Evolutionary conservation across 2,329 filamentous ascomycete genomes (phyloP), one percentile per base, ranked within the genome.

Genomic region (Aureobasidium mangrovei): DNA sequence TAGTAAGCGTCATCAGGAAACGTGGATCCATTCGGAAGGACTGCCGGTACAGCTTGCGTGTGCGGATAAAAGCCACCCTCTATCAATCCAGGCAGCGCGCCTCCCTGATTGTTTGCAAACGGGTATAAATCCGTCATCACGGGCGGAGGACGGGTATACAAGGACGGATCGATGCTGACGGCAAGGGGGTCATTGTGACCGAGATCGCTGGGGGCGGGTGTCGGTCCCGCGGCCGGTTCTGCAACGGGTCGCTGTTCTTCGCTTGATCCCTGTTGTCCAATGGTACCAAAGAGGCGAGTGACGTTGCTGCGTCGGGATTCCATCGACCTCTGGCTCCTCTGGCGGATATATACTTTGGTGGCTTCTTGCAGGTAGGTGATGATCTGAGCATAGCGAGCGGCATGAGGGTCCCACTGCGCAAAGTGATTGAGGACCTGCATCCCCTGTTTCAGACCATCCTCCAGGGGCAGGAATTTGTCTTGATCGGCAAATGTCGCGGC

Each of bases 371-470:
- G 51, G 4, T 63, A 60, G 28, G 60, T 57, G 6, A 60, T 58
- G 8, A 64, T 62, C 5, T 59, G 29, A 4, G 61, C 60, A 29
- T 66, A 65, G n/a, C 64, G 63, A n/a, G 58, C 53, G 2, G 64
- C 64, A 38, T 64, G 63, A 9, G 63, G 60, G 39, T 66, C 64
- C 31, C 57, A 55, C 9, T 54, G 55, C 8, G 61, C 61, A 52
- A 66, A 66, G 39, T 63, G 60, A 28, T 63, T 59, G 28, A 66
- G 54, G 10, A 62, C 61, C 3, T 42, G 8, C 10, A 64, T 60
- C 0, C 60, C 60, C 7, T 56, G 53, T 31, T 56, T 51, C 43
- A 61, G 59, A 7, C 60, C 58, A 5, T 59, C 59, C 38, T 65
- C 59, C 24, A 62, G 60, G 7, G 58, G 55, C 1, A 47, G 18